Percentiles rank a stretch among this genome's conserved stretches.
Evolutionary conservation across 495 filamentous ascomycete species (phyloP).

Genomic region (Astrothelium macrocarpum): DNA sequence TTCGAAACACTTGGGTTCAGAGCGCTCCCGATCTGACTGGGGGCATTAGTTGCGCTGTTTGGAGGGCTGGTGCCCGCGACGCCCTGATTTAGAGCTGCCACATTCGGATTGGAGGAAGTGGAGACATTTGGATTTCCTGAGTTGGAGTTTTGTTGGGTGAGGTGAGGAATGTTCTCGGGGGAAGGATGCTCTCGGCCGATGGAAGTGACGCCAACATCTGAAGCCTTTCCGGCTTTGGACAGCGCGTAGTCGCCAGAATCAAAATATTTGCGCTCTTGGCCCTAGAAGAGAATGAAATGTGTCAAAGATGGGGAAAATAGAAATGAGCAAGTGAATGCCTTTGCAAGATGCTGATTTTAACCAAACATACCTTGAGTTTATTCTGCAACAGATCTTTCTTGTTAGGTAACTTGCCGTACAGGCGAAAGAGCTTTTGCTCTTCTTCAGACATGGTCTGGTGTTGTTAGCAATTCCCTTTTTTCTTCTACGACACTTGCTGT

Average conservation of each 20-base stretch:
- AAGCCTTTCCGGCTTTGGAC: conserved; percentile 95
- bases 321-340: too few species aligned
- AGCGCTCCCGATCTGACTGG: neutral
- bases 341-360: neutral
- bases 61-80: neutral
- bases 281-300: conserved; percentile 13
- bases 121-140: neutral
- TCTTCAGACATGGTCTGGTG: conserved; percentile 73
- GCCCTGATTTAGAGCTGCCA: neutral
- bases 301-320: conserved; percentile 1
- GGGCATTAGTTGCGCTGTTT: neutral
- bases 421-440: conserved; percentile 88
- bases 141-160: neutral
- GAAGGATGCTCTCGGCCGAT: conserved; percentile 91
- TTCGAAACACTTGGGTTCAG: neutral
- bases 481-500: neutral
- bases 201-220: conserved; percentile 83
- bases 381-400: conserved; percentile 95
- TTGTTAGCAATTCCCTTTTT: conserved; percentile 6
- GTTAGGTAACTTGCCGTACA: conserved; percentile 93
- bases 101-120: neutral
- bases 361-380: conserved; percentile 62
- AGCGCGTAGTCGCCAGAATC: conserved; percentile 97
- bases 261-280: conserved; percentile 94
- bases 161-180: conserved; percentile 2